Base-by-base conservation (phyloP, 306 rosid genomes). In the Vicia villosa region DNA sequence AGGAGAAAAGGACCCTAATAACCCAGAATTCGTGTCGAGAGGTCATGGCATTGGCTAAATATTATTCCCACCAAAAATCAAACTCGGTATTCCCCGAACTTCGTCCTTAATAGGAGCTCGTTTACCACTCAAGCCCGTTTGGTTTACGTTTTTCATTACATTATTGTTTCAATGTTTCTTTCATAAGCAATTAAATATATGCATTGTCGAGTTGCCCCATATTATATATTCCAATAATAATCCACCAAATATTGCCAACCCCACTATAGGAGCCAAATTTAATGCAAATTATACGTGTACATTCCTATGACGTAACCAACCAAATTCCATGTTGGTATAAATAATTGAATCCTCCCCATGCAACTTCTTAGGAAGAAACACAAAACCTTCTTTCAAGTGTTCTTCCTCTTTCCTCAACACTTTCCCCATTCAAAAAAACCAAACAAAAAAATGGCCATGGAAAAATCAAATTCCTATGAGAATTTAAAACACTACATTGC, bases 401-500 rank as follows among this genome's bases (percentile, higher is more conserved):
- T 85, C 78, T 75, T 79, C 81, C 72, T 68, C 84, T 30, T 5
- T 36, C 43, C 43, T 9, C 40, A 15, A 63, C 7, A 43, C 16
- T 43, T 40, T 15, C 34, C 34, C 20, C 24, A n/a, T n/a, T 32
- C 68, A 34, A 57, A 42, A 60, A 4, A 5, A 57, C 5, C 32
- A 30, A 37, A 1, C 8, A 20, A 77, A 22, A 72, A 79, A 75
- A 82, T 78, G 83, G 80, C 70, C 8, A 77, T 70, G 3, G 34
- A 62, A 40, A 62, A 62, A 42, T 79, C 73, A 24, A 77, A 72
- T 7, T 85, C 84, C 52, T 61, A 82, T 4, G 96, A 86, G 66
- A 74, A 67, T 68, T 82, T 93, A 0, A 94, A 94, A 83, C 95
- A 89, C 63, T 85, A 94, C 82, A 74, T 90, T 64, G 96, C 98